A percentile compares a stretch with the other conserved stretches of the same genome.
Evolutionary conservation across 345 rosid species (phyloP).

Genomic region (Salix koriyanagi): DNA sequence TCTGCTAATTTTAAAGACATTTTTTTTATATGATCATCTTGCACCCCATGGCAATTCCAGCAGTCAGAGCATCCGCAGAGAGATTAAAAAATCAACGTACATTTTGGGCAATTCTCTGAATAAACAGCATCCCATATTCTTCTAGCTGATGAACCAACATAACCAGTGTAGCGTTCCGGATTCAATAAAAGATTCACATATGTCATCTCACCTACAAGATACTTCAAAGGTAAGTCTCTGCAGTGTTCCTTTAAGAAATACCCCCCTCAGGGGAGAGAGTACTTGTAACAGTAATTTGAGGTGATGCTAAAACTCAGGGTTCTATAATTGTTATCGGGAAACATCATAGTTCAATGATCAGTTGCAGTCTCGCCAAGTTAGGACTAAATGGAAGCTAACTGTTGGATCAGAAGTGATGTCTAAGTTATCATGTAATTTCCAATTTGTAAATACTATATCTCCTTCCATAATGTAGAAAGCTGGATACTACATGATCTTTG

Average conservation of each 20-base stretch:
- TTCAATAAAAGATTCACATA: constrained; percentile 80
- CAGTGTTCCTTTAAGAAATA: background rate
- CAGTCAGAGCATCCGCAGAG: background rate
- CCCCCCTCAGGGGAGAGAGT: background rate
- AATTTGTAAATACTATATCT: background rate
- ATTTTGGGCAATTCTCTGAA: constrained; percentile 85
- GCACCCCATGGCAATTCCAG: background rate
- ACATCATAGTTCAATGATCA: background rate
- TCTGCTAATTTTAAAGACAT: background rate
- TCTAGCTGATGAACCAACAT: constrained; percentile 82
- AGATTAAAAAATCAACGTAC: constrained; percentile 34
- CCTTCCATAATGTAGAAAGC: background rate
- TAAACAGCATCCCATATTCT: constrained; percentile 97
- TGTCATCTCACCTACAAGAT: constrained; percentile 72
- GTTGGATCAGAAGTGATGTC: background rate
- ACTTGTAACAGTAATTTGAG: background rate
- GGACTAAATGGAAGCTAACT: background rate
- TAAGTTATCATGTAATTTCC: background rate
- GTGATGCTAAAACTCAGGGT: too few species aligned
- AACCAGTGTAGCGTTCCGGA: constrained; percentile 87
- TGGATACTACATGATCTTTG: background rate
- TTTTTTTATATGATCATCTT: background rate
- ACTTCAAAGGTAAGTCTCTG: background rate
- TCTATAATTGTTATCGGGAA: background rate
- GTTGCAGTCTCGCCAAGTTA: background rate